Evolutionary conservation across 805 yeast species (phyloP), one percentile per base, ranked within the genome.

Genomic region (Wickerhamomyces strasburgensis): DNA sequence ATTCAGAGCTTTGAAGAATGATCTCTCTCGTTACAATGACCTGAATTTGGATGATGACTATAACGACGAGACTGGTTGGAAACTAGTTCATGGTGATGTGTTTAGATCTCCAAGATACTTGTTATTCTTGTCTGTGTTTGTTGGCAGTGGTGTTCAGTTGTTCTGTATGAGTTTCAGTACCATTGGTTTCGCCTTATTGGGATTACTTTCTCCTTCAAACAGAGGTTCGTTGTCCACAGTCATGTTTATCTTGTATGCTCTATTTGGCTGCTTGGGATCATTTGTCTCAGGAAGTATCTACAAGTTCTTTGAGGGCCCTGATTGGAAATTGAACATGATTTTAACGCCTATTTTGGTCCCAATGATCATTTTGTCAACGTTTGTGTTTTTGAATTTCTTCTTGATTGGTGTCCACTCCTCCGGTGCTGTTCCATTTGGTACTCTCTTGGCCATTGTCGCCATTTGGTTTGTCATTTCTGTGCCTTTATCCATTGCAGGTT

Each of bases 41-140:
- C 74, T 90, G 46, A 87, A 84, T 56, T 71, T 90, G 51, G 93
- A 84, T 56, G 87, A 81, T 51, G 95, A 84, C 40, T 75, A 87
- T 36, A 80, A 86, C 44, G 96, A 88, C 54, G 98, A 93, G 59
- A 74, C 88, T 56, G 98, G 98, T 27, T 93, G 98, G 98, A 93
- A 93, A 59, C 72, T 93, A 46, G 81, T 88, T 27, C 94, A 89
- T 52, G 98, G 97, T 44, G 98, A 90, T 59, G 88, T 90, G 21
- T 90, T 90, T 67, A 76, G 98, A 60, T 65, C 89, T 7, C 98
- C 98, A 29, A 58, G 68, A 34, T 66, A 73, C 47, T 70, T 83
- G 38, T 71, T 88, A 73, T 40, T 84, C 5, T 70, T 88, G 42
- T 83, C 96, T 2, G 78, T 88, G 7, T 61, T 89, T 16, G 75